phyloP scores from a whole-genome alignment of 129 eudicot genomes.

The Smallanthus sonchifolius region DNA sequence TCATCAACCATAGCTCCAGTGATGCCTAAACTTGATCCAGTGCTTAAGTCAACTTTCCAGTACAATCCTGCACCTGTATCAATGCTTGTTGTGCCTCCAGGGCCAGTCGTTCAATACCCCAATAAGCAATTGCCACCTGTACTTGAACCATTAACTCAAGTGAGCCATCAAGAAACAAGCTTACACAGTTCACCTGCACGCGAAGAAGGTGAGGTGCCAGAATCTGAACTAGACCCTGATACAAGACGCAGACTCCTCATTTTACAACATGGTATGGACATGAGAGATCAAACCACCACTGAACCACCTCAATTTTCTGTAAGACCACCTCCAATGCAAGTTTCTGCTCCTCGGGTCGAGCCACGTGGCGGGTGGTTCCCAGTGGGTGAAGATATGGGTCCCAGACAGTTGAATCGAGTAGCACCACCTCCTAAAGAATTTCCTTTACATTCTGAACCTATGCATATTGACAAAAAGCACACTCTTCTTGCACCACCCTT shows the following conservation, averaged over 20 bases:
- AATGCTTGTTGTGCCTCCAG: slow-evolving; percentile 40
- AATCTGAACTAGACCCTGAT: slow-evolving; percentile 94
- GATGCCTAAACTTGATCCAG: slow-evolving; percentile 54
- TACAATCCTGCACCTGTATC: slow-evolving; percentile 41
- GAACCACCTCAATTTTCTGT: slow-evolving; percentile 69
- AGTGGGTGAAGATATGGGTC: slow-evolving; percentile 74
- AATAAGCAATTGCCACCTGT: slow-evolving; percentile 46
- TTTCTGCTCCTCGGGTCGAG: slow-evolving; percentile 51
- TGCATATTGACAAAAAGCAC: slow-evolving; percentile 59
- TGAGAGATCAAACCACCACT: slow-evolving; percentile 45
- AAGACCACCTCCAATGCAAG: slow-evolving; percentile 63
- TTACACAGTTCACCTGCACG: slow-evolving; percentile 89
- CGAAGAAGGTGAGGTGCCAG: slow-evolving; percentile 99
- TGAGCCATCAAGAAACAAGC: slow-evolving; percentile 54
- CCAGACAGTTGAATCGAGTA: slow-evolving; percentile 41
- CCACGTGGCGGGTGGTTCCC: slow-evolving; percentile 84
- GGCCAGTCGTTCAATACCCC: slow-evolving; percentile 41
- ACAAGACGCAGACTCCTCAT: slow-evolving; percentile 93
- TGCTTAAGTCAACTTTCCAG: slow-evolving; percentile 46
- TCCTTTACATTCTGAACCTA: slow-evolving; percentile 41
- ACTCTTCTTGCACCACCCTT: slow-evolving; percentile 58
- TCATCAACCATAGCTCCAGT: slow-evolving; percentile 49
- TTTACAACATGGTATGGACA: slow-evolving; percentile 91
- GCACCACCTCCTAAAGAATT: slow-evolving; percentile 53
- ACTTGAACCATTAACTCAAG: slow-evolving; percentile 50